Conservation (phyloP, 345 rosid genomes). For the Boechera retrofracta region DNA sequence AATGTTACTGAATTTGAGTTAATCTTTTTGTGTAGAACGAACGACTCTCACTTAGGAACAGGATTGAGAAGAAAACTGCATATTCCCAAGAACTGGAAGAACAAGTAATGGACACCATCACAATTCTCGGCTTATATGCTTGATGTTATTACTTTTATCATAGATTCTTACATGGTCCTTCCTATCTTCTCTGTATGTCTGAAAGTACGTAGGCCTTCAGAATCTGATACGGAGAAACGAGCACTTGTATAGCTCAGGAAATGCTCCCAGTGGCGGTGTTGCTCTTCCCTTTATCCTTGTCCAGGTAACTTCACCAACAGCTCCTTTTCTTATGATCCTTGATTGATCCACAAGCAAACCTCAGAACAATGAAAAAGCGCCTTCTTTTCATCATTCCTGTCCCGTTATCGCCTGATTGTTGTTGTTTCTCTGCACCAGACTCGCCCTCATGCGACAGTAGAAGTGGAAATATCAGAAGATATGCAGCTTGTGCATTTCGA, state of each 20-base stretch:
- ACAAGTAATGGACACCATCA: slow-evolving; percentile 61
- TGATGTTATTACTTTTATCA: slow-evolving; percentile 21
- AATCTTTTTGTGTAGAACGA: slow-evolving; percentile 60
- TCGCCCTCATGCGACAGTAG: slow-evolving; percentile 98
- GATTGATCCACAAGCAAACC: slow-evolving; percentile 22
- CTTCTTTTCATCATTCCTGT: neutral
- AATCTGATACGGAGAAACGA: slow-evolving; percentile 84
- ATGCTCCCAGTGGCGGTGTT: slow-evolving; percentile 86
- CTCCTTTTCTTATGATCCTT: neutral
- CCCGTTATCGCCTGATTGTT: neutral
- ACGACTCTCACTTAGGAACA: slow-evolving; percentile 70
- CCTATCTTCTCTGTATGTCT: slow-evolving; percentile 35
- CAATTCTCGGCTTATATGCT: neutral
- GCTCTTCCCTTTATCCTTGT: slow-evolving; percentile 97
- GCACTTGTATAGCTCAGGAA: slow-evolving; percentile 75
- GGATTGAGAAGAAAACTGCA: slow-evolving; percentile 88
- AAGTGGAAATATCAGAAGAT: slow-evolving; percentile 99
- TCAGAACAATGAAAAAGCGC: neutral
- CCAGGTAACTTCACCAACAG: slow-evolving; percentile 62
- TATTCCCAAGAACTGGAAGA: slow-evolving; percentile 93
- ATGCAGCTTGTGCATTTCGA: slow-evolving; percentile 99
- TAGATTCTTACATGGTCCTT: slow-evolving; percentile 17
- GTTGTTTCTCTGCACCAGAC: slow-evolving; percentile 53
- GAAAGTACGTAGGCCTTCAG: slow-evolving; percentile 85
- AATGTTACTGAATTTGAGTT: slow-evolving; percentile 21